A percentile compares a stretch with the other conserved stretches of the same genome.
These are phyloP conservation scores for Aegilops bicornis DNA, from an alignment of 176 grass and related monocot genomes.

Conservation along the genomic window DNA sequence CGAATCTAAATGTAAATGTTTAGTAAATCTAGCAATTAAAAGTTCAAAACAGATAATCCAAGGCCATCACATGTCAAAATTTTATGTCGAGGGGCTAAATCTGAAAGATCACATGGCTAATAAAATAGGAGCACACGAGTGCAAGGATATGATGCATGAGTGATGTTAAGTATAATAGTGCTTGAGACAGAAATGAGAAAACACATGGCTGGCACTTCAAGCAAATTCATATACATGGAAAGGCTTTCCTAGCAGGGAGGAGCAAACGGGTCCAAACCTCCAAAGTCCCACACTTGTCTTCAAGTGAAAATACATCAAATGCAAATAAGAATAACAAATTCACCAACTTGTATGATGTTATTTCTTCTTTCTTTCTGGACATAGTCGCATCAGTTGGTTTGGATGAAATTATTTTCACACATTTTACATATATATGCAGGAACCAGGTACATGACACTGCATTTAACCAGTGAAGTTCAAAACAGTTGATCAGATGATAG, in stretches of 20 bases:
- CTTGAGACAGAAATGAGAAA: neutral
- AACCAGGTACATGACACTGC: neutral
- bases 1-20: neutral
- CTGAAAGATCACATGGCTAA: constrained; percentile 3
- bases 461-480: constrained; percentile 1
- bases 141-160: neutral
- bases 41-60: neutral
- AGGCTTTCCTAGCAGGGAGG: neutral
- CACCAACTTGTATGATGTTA: neutral
- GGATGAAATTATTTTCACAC: neutral
- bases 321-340: neutral
- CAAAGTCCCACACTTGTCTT: neutral
- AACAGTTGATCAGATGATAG: neutral
- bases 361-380: constrained; percentile 1
- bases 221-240: constrained; percentile 20
- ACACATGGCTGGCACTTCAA: neutral
- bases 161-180: neutral
- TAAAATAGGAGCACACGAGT: constrained; percentile 15
- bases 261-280: neutral
- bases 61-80: neutral
- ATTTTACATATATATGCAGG: neutral
- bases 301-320: constrained; percentile 26
- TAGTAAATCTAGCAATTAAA: neutral
- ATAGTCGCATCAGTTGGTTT: neutral
- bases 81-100: constrained; percentile 16